Evolutionary conservation across 2,329 filamentous ascomycete species (phyloP), one percentile per base, ranked within the genome.

Genomic region (Domatiomyces globalis): DNA sequence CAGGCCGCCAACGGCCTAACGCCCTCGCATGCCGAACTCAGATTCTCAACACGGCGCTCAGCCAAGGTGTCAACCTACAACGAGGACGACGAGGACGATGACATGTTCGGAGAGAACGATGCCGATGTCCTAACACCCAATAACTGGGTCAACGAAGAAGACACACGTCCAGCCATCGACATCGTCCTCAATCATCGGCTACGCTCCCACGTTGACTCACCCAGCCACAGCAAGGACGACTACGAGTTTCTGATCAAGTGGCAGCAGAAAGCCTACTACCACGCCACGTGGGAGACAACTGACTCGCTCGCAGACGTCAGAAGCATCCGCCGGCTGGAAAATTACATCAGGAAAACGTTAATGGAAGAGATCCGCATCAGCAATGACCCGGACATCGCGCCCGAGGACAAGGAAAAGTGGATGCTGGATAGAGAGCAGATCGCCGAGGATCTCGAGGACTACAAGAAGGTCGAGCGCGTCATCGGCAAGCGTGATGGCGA

Each of bases 241-340:
- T 95, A 92, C 61, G 87, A 96, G 63, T 98, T 80, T 61, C 74
- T 79, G 59, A 88, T 98, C 68, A 98, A 98, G 71, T 98, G 94
- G 92, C 87, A 95, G 68, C 87, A 84, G 59, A 87, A 88, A 68
- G 94, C 92, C 9, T 88, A 98, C 65, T 83, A 94, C 60, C 92
- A 98, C 71, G 86, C 94, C 51, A 94, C 88, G 0, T 98, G 92
- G 90, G 89, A 96, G 67, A 83, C 81, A 0, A 83, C 83, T 53
- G 81, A 86, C 51, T 78, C 74, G 18, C 78, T 95, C 25, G 76
- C 80, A 20, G 78, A 81, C n/a, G 84, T 83, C 64, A 86, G 87
- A 56, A 90, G 92, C 54, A 83, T 84, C 58, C 85, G 89, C 47
- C 88, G 89, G 53, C 76, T 98, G 6, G 92, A 96, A 63, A 98